Percentiles rank a stretch among this genome's conserved stretches.
These are phyloP conservation scores for Fagopyrum homotropicum DNA, from an alignment of 148 eudicot species.

Conservation along the genomic window DNA sequence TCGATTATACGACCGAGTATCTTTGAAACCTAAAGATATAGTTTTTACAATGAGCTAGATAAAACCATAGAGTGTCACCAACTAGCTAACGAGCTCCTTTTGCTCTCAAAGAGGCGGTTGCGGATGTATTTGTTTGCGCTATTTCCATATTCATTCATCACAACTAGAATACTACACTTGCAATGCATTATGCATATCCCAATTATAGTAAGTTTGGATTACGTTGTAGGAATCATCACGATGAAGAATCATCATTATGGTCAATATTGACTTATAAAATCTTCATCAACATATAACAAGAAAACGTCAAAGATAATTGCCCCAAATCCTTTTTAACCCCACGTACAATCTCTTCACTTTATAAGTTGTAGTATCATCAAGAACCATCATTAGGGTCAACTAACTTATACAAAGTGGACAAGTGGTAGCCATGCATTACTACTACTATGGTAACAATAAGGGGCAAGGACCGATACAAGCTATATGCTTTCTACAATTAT, in stretches of 20 bases:
- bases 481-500: background rate
- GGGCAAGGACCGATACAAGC: background rate
- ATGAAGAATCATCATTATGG: too few species aligned
- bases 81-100: too few species aligned
- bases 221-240: background rate
- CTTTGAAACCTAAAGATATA: too few species aligned
- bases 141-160: background rate
- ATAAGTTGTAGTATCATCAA: background rate
- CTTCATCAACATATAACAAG: too few species aligned
- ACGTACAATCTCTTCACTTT: constrained; percentile 3
- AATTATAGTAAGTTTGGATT: background rate
- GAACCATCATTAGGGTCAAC: background rate
- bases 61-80: too few species aligned
- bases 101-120: too few species aligned
- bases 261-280: too few species aligned
- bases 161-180: background rate
- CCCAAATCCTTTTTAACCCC: background rate
- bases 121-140: background rate
- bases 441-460: background rate
- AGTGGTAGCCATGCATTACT: background rate
- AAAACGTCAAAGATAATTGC: background rate
- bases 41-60: too few species aligned
- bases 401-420: constrained; percentile 2
- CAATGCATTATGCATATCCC: background rate
- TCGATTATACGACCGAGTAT: too few species aligned